Base-by-base conservation (phyloP, 768 basidiomycete species). In the Clathrus columnatus region DNA sequence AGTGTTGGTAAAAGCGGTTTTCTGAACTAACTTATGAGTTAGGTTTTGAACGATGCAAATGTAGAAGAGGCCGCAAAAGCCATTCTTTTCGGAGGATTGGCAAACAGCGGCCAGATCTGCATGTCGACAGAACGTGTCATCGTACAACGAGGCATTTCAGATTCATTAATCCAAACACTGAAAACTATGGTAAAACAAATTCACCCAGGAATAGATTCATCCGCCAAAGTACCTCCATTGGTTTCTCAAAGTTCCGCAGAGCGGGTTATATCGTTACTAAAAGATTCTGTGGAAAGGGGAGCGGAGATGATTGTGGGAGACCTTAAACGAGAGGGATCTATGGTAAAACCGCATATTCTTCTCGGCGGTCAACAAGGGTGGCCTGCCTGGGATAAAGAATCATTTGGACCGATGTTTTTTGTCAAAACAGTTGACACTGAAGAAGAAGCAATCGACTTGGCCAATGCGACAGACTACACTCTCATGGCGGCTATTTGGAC, bases 101-200 rank as follows among this genome's bases (percentile, higher is more conserved):
- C 70, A 0, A 69, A 78, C 61, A 76, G 75, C 14, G 79, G 80
- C 1, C 61, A 61, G 54, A 60, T 62, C 36, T 82, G 79, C 66
- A 78, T 82, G 76, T 78, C 79, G 1, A 76, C 78, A 10, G 78
- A 79, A 60, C 76, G 80, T 7, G 75, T 81, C 18, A 75, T 82
- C 48, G 75, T 74, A 26, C 76, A 79, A 58, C 65, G 71, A 18
- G 68, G 62, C 10, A 66, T 74, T 17, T 70, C 74, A 7, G 64
- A 70, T 1, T 51, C 56, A 1, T 69, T 81, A 16, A 61, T 74
- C 17, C 53, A 61, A 5, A 59, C 68, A 6, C 63, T 82, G 16
- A 65, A 65, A 41, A 56, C 59, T 1, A 64, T 75, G 5, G 65
- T 62, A 44, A 60, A 58, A 32, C 49, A 59, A 4, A 59, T 79